A percentile compares a stretch with the other conserved stretches of the same genome.
Evolutionary conservation across 148 eudicot genomes (phyloP).

Genomic region (Vaccinium myrtillus): DNA sequence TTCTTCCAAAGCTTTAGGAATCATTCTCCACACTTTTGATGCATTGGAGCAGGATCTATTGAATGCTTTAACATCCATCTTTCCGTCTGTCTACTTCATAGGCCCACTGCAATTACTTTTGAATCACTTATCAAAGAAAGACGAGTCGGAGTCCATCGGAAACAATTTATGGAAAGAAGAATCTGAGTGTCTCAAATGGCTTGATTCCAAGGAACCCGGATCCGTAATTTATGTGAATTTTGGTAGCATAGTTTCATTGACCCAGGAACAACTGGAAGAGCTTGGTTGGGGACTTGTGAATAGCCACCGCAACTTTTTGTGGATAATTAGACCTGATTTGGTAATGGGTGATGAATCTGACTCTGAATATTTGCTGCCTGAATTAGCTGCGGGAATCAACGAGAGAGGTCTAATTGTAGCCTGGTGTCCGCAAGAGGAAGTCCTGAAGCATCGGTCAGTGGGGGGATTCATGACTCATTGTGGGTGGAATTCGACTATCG

Average conservation of each 20-base stretch:
- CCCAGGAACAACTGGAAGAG: not conserved
- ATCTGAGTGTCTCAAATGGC: constrained; percentile 5
- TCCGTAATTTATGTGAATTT: constrained; percentile 14
- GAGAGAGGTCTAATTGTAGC: constrained; percentile 13
- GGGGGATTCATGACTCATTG: not conserved
- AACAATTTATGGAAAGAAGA: constrained; percentile 20
- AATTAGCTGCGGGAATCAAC: constrained; percentile 2
- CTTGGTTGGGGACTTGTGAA: constrained; percentile 26
- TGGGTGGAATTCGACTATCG: not conserved
- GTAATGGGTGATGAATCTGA: not conserved
- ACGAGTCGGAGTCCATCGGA: constrained; percentile 11
- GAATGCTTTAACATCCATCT: constrained; percentile 10
- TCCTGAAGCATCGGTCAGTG: not conserved
- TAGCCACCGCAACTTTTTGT: constrained; percentile 8
- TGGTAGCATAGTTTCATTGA: not conserved
- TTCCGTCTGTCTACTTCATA: constrained; percentile 8
- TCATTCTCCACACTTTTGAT: constrained; percentile 12
- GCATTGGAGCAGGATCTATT: constrained; percentile 12
- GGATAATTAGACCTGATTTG: constrained; percentile 20
- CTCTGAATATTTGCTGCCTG: not conserved
- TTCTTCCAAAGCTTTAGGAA: constrained; percentile 10
- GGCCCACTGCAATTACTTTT: constrained; percentile 4
- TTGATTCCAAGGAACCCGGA: not conserved
- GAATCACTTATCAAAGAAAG: not conserved
- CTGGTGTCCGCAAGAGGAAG: constrained; percentile 14